These are phyloP conservation scores for Friedmanniomyces endolithicus DNA, from an alignment of 495 filamentous ascomycete genomes.

Conservation along the genomic window DNA sequence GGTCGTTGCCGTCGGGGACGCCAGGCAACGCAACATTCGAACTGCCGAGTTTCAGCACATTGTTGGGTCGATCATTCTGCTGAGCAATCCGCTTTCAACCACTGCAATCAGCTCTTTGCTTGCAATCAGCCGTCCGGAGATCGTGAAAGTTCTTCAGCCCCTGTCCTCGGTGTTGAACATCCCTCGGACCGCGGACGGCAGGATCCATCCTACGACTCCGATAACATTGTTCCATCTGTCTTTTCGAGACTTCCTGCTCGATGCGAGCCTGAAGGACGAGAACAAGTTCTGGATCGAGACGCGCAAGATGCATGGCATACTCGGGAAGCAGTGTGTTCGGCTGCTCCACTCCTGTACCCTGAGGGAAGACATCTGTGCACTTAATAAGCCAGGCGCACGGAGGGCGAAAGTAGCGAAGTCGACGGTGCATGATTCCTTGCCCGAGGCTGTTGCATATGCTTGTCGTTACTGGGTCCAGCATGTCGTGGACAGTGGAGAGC, in stretches of 20 bases:
- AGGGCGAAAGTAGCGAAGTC: background rate
- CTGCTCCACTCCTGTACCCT: constrained; percentile 11
- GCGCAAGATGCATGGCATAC: constrained; percentile 13
- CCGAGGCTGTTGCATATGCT: constrained; percentile 23
- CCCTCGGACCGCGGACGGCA: constrained; percentile 5
- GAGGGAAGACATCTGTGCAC: constrained; percentile 9
- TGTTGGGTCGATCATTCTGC: background rate
- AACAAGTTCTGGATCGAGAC: constrained; percentile 16
- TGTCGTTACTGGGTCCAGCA: constrained; percentile 27
- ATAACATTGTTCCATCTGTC: constrained; percentile 36
- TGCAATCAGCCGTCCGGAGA: no score
- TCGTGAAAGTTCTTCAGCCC: constrained; percentile 10
- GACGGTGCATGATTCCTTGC: background rate
- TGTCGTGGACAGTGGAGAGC: constrained; percentile 12
- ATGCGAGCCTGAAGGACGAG: constrained; percentile 24
- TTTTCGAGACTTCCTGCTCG: constrained; percentile 41
- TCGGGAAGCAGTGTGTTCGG: constrained; percentile 14
- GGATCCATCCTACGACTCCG: constrained; percentile 8
- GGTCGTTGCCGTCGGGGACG: no score
- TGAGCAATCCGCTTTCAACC: constrained; percentile 23
- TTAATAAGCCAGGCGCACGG: constrained; percentile 4
- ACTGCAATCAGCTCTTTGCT: constrained; percentile 16
- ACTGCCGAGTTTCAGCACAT: no score
- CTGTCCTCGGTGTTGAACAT: constrained; percentile 31
- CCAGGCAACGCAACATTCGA: no score